phyloP scores from a whole-genome alignment of 2,329 filamentous ascomycete species.

The Colletotrichum paranaense region DNA sequence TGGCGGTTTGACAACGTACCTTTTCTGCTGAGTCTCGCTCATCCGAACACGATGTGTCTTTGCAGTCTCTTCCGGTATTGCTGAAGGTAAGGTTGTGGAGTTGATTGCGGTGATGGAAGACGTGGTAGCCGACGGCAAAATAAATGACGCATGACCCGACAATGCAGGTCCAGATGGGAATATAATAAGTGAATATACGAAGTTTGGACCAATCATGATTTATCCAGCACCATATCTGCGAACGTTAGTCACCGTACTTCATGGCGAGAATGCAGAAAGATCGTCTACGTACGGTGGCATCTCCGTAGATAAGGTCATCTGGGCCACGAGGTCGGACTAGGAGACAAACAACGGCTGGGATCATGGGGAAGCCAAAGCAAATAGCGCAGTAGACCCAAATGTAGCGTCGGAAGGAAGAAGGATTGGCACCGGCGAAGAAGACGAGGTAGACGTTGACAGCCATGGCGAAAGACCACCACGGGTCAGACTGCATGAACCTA shows the following conservation, averaged over 20 bases:
- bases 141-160: constrained; percentile 66
- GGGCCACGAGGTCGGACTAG: constrained; percentile 53
- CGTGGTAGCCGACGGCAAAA: constrained; percentile 67
- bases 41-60: constrained; percentile 44
- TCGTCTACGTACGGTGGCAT: constrained; percentile 62
- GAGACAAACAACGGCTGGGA: constrained; percentile 75
- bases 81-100: constrained; percentile 65
- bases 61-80: constrained; percentile 50
- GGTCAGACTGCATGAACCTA: constrained; percentile 83
- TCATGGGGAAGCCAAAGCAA: constrained; percentile 78
- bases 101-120: constrained; percentile 68
- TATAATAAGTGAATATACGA: constrained; percentile 71
- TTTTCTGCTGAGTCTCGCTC: constrained; percentile 46
- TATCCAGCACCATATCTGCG: constrained; percentile 73
- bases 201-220: constrained; percentile 63
- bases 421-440: constrained; percentile 69
- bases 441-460: constrained; percentile 83
- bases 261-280: not conserved
- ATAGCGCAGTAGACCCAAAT: constrained; percentile 76
- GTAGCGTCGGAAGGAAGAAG: constrained; percentile 77
- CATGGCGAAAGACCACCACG: constrained; percentile 85
- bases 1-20: constrained; percentile 39
- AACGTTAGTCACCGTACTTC: not conserved
- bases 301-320: constrained; percentile 56
- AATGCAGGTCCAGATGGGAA: constrained; percentile 71